These are phyloP conservation scores for Pulveroboletus sp. DNA, from an alignment of 768 basidiomycete species.

Conservation along the genomic window DNA sequence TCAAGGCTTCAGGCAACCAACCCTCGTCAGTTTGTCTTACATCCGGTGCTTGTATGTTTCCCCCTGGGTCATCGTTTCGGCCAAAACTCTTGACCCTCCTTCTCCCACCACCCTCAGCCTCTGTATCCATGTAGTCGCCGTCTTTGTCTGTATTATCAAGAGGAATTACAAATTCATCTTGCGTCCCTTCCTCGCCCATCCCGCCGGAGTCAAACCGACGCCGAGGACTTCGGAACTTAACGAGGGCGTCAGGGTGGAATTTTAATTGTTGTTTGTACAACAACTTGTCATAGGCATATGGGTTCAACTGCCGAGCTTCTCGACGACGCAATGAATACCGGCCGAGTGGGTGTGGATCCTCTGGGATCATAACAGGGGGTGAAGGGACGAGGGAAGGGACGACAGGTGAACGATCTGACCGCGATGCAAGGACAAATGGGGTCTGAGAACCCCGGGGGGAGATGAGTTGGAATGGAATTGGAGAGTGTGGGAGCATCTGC, in stretches of 20 bases:
- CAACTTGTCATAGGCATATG: slow-evolving; percentile 55
- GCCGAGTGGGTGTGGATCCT: slow-evolving; percentile 15
- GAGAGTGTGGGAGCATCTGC: slow-evolving; percentile 13
- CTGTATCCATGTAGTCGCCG: slow-evolving; percentile 24
- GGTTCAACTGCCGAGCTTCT: slow-evolving; percentile 52
- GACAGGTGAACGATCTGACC: background rate
- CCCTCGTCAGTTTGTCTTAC: slow-evolving; percentile 4
- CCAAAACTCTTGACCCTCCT: slow-evolving; percentile 2
- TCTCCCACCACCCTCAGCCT: slow-evolving; percentile 12
- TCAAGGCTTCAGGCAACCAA: slow-evolving; percentile 37
- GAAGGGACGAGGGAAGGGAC: background rate
- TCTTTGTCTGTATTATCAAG: slow-evolving; percentile 22
- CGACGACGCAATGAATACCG: slow-evolving; percentile 58
- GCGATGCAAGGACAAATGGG: background rate
- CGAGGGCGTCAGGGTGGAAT: slow-evolving; percentile 62
- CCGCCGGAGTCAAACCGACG: slow-evolving; percentile 25
- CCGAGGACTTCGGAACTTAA: slow-evolving; percentile 44
- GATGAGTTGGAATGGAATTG: slow-evolving; percentile 22
- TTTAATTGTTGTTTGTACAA: slow-evolving; percentile 51
- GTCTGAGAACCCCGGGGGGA: slow-evolving; percentile 3
- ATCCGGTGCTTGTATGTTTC: background rate
- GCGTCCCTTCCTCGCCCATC: slow-evolving; percentile 28
- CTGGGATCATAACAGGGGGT: slow-evolving; percentile 9
- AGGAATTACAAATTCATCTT: slow-evolving; percentile 28
- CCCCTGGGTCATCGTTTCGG: background rate